Evolutionary conservation across 305 asterid genomes (phyloP).

Genomic region (Fraxinus angustifolia): DNA sequence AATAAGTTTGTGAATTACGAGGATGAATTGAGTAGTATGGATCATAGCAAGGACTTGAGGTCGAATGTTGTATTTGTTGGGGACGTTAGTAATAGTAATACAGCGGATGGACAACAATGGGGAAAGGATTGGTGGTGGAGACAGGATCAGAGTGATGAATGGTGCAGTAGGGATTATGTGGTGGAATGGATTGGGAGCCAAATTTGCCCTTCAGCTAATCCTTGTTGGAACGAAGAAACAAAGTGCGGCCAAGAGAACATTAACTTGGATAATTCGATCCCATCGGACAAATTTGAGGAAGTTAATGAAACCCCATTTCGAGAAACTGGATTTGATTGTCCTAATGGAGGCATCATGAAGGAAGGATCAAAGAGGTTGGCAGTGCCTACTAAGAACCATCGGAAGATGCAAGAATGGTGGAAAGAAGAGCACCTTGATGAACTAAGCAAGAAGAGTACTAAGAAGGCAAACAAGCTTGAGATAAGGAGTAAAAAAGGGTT

Average conservation of each 20-base stretch:
- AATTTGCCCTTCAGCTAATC: conserved; percentile 46
- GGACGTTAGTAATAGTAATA: conserved; percentile 26
- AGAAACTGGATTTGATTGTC: conserved; percentile 31
- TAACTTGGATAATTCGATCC: conserved; percentile 22
- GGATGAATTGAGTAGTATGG: conserved; percentile 51
- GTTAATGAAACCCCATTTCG: conserved; percentile 34
- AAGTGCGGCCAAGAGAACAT: conserved; percentile 34
- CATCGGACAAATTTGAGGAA: conserved; percentile 32
- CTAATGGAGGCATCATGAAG: conserved; percentile 27
- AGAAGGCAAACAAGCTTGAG: conserved; percentile 24
- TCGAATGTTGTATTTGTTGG: conserved; percentile 27
- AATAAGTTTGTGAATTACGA: conserved; percentile 47
- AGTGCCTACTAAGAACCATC: conserved; percentile 40
- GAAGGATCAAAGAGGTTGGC: conserved; percentile 39
- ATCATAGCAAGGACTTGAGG: conserved; percentile 53
- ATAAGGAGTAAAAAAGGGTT: conserved; percentile 30
- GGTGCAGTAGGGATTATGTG: conserved; percentile 87
- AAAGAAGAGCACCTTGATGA: conserved; percentile 76
- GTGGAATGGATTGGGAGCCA: conserved; percentile 97
- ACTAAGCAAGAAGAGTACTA: conserved; percentile 38
- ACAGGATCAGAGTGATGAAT: conserved; percentile 85
- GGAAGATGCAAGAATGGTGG: conserved; percentile 98
- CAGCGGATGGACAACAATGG: conserved; percentile 54
- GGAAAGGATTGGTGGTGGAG: conserved; percentile 99
- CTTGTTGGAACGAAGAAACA: conserved; percentile 67